Evolutionary conservation across 1,284 basidiomycete species (phyloP), one percentile per base, ranked within the genome.

Genomic region (Ustilago nuda): DNA sequence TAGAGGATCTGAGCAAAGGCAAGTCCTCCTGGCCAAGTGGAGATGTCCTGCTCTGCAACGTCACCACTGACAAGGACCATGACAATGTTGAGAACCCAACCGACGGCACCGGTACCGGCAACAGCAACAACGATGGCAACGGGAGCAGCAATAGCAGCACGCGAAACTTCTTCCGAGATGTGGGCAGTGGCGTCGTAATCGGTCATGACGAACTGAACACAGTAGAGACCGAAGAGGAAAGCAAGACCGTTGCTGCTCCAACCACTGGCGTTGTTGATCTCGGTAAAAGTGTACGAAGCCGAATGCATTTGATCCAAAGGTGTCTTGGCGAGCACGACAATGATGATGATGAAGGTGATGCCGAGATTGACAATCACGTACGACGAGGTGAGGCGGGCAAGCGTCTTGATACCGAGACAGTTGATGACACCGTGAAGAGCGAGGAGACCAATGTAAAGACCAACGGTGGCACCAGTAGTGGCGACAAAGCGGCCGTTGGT

Each of bases 281-380:
- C 73, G 37, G 82, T 85, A 72, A 97, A 97, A 27, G 94, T 92
- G 85, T 94, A 95, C 12, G 65, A 54, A 15, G 78, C 76, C 9
- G 87, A 75, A 82, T 95, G 93, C 92, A 96, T 95, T 76, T 95
- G 91, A 1, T 89, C 87, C 50, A 0, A 92, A 92, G 80, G 90
- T 8, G 82, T 85, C 56, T 76, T 92, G 27, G 93, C 92, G 19
- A 96, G 89, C 12, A 96, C 89, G 5, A 92, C 90, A 82, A 96
- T 93, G 81, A 94, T 92, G 82, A 95, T 94, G 58, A 85, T 76
- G 56, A 82, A 58, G 17, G 82, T 83, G 63, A 63, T 76, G 48
- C 92, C 93, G 59, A 95, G 87, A 85, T 95, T 95, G 82, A 95
- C 88, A 84, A 96, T 95, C 15, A 97, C 92, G 82, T 95, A 97